These are phyloP conservation scores for Backusella macrospora DNA, from an alignment of 192 early-diverging fungal species.

Conservation along the genomic window DNA sequence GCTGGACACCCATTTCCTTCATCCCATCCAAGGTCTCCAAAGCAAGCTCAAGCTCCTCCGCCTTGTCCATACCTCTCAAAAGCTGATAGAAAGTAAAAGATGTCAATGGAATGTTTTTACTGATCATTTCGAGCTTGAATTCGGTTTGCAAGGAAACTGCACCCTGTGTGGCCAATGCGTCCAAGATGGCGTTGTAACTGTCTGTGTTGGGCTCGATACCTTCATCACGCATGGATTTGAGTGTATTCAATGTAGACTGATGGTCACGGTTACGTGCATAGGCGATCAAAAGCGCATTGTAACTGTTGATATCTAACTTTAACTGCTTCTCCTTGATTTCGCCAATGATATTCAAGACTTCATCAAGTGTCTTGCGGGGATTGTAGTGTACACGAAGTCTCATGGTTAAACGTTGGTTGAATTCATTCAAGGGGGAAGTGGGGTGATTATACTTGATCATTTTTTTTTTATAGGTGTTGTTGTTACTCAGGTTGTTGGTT, in stretches of 20 bases:
- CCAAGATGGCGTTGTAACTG: slow-evolving; percentile 42
- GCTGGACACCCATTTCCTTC: slow-evolving; percentile 39
- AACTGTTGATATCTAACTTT: slow-evolving; percentile 45
- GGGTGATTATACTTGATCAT: slow-evolving; percentile 19
- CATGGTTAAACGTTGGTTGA: background rate
- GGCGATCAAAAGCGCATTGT: slow-evolving; percentile 41
- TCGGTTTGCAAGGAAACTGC: background rate
- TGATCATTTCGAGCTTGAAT: slow-evolving; percentile 25
- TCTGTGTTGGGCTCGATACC: slow-evolving; percentile 41
- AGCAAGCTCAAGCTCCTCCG: slow-evolving; percentile 40
- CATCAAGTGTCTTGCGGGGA: background rate
- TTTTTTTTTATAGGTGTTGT: background rate
- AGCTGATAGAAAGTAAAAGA: slow-evolving; percentile 43
- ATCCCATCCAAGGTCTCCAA: slow-evolving; percentile 45
- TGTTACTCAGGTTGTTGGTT: background rate
- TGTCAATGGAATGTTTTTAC: slow-evolving; percentile 21
- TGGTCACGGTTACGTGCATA: slow-evolving; percentile 34
- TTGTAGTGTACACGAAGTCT: background rate
- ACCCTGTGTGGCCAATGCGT: slow-evolving; percentile 3
- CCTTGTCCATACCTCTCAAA: slow-evolving; percentile 38
- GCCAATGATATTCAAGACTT: slow-evolving; percentile 19
- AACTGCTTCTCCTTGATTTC: slow-evolving; percentile 41
- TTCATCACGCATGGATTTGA: slow-evolving; percentile 42
- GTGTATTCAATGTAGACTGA: slow-evolving; percentile 23
- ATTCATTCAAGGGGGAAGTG: slow-evolving; percentile 7